These are phyloP conservation scores for Antarctomyces pellizariae DNA, from an alignment of 495 filamentous ascomycete species.

Conservation along the genomic window DNA sequence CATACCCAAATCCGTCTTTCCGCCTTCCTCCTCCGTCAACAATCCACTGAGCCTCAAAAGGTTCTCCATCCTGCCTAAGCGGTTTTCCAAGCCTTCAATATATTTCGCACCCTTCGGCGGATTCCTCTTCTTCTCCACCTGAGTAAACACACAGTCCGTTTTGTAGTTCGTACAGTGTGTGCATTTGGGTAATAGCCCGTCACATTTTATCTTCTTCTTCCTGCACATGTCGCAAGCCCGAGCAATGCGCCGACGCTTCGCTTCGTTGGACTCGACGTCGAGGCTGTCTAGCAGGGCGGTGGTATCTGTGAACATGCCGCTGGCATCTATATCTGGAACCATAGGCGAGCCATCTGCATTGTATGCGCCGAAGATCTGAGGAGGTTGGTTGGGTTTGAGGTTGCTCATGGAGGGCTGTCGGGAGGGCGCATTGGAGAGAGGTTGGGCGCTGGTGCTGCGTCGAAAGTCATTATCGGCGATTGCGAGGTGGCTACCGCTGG, in stretches of 20 bases:
- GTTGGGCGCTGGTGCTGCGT: no score
- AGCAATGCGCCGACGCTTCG: conserved; percentile 83
- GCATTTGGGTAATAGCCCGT: conserved; percentile 85
- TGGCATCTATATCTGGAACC: conserved; percentile 29
- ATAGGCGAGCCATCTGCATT: conserved; percentile 35
- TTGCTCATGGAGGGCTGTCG: no score
- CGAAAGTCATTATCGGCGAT: no score
- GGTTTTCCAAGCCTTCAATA: conserved; percentile 91
- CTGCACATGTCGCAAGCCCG: conserved; percentile 97
- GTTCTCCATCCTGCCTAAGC: conserved; percentile 81
- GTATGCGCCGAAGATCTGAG: conserved; percentile 47
- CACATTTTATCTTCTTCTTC: conserved; percentile 99
- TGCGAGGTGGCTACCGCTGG: no score
- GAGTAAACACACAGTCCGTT: conserved; percentile 91
- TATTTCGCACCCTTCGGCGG: conserved; percentile 98
- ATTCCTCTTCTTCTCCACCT: conserved; percentile 95
- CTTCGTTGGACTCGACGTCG: conserved; percentile 58
- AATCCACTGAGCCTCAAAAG: conserved; percentile 70
- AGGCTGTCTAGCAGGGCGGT: conserved; percentile 24
- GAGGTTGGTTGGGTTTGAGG: conserved; percentile 45
- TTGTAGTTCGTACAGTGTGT: conserved; percentile 97
- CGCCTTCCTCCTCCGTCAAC: conserved; percentile 67
- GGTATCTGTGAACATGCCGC: conserved; percentile 36
- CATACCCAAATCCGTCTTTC: conserved; percentile 69
- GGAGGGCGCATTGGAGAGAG: no score